phyloP scores from a whole-genome alignment of 768 basidiomycete genomes.

The Mycena leptocephala region DNA sequence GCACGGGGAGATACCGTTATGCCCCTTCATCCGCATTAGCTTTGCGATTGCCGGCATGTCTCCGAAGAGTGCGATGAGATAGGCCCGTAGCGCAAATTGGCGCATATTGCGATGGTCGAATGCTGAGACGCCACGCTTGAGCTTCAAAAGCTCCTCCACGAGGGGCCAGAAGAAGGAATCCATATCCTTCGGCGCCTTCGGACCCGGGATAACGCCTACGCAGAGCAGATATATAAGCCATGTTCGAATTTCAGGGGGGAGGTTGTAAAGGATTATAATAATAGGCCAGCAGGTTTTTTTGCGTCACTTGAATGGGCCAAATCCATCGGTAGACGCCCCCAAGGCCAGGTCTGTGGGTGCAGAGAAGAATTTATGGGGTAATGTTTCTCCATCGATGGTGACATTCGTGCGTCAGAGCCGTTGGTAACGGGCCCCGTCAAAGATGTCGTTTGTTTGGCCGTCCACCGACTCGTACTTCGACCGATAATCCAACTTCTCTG shows the following conservation, averaged over 20 bases:
- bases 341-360: constrained; percentile 52
- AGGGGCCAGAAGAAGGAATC: constrained; percentile 52
- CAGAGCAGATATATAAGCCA: constrained; percentile 46
- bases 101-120: constrained; percentile 1
- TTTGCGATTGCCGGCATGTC: constrained; percentile 15
- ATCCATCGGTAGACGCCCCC: constrained; percentile 53
- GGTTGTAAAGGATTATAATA: constrained; percentile 45
- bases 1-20: neutral
- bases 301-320: constrained; percentile 45
- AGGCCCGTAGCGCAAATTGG: neutral
- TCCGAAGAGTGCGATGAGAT: neutral
- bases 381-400: constrained; percentile 35
- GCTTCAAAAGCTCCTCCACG: constrained; percentile 41
- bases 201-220: constrained; percentile 50
- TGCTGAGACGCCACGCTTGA: constrained; percentile 6
- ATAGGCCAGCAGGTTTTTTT: constrained; percentile 51
- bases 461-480: neutral
- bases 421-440: constrained; percentile 47
- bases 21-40: constrained; percentile 18
- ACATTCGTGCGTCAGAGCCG: constrained; percentile 35
- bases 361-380: constrained; percentile 46
- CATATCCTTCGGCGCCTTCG: constrained; percentile 44
- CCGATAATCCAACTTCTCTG: constrained; percentile 41
- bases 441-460: constrained; percentile 40
- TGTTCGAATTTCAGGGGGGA: constrained; percentile 48